Base-by-base conservation (phyloP, 2,329 filamentous ascomycete genomes). In the Ilyonectria robusta region DNA sequence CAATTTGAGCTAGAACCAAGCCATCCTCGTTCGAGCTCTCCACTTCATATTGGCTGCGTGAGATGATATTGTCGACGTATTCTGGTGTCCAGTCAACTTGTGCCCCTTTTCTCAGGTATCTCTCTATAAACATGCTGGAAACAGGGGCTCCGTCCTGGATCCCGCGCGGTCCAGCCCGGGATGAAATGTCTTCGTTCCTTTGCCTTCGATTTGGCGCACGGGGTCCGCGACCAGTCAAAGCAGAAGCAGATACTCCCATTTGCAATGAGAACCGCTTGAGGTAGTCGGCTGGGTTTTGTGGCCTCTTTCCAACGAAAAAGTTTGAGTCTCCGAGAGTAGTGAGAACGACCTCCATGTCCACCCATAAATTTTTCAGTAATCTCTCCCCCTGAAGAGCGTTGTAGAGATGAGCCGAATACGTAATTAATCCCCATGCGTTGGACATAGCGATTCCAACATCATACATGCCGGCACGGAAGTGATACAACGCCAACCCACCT, bases 381-480 rank as follows among this genome's bases (percentile, higher is more conserved):
- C 74, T 72, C 58, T 82, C 78, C 10, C 75, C 59, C 2, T 58
- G 54, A 1, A 81, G 56, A 1, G 83, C 82, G 51, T 84, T 81
- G 72, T 85, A 85, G 1, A 86, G 69, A 53, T 87, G 84, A 1
- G 66, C 67, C 0, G 77, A 67, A 50, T 76, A 81, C 11, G 78
- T 68, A 13, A 84, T 75, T 0, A 82, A 81, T 1, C 81, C 81
- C 79, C 79, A 85, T 1, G 79, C 78, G 50, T 81, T 79, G 10
- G 71, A 73, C 13, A 83, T 76, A 0, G 62, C 55, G 15, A 83
- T 68, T 2, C 82, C 77, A 0, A 77, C 6, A 1, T 82, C 73
- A 42, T 80, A 77, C 21, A 77, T 76, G 1, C 62, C 57, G 5
- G 68, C 67, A 17, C 81, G 80, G 29, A 81, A 74, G 48, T 72